Evolutionary conservation across 257 asterid species (phyloP), one percentile per base, ranked within the genome.

Genomic region (Capsicum pubescens): DNA sequence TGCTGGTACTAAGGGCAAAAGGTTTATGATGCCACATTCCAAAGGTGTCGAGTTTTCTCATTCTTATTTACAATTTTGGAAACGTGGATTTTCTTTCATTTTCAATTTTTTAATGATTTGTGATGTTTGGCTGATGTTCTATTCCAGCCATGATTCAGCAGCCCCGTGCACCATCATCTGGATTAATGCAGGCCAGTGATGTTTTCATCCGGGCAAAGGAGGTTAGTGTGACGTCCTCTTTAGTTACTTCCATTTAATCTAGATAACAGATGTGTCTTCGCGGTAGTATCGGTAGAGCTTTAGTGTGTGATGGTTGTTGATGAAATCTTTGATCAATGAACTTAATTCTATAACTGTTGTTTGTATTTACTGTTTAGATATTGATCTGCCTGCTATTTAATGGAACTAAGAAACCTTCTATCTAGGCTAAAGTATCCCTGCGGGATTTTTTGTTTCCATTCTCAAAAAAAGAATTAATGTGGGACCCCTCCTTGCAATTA

Each of bases 11-110:
- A 94, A 96, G 84, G 99, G 98, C 84, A 89, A 92, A 85, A 90
- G 99, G 90, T 96, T 87, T 87, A 92, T 91, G 97, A 87, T 94
- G 98, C 99, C 98, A 82, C 94, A 93, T 87, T 88, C 99, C 80
- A 92, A 91, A 90, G 98, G 99, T 93, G 63, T 82, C 64, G 54
- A 13, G 64, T 76, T 54, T 76, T 76, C 81, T 76, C 6, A 57
- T 8, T 80, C 39, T 59, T 82, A 46, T 66, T 81, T 9, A 55
- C 61, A 69, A 52, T 54, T 84, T 80, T 83, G 36, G 64, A 42
- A 81, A 55, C 57, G 10, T 55, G 50, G 11, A 54, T 36, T n/a
- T 42, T 68, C 39, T 71, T 26, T 84, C 57, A 55, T 87, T 52
- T 81, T 84, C 52, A 72, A 55, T 84, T 61, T 76, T 26, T 83